Percentiles rank a stretch among this genome's conserved stretches.
phyloP scores from a whole-genome alignment of 768 basidiomycete species.

The Galerina sulciceps region DNA sequence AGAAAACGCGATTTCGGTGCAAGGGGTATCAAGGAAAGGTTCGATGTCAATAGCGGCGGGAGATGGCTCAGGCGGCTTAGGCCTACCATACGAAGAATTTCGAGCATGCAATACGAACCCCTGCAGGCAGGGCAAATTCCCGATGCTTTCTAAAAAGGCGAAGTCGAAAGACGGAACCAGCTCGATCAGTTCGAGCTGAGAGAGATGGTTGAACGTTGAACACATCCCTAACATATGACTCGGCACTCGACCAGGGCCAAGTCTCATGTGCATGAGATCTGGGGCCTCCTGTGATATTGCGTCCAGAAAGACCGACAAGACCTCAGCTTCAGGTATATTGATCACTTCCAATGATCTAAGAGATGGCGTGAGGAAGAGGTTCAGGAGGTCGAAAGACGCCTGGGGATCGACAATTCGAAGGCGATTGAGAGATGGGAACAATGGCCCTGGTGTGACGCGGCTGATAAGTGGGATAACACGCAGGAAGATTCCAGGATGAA shows the following conservation, averaged over 20 bases:
- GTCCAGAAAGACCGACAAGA: slow-evolving; percentile 8
- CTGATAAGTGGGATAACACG: background rate
- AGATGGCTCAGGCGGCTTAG: background rate
- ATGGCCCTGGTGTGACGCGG: background rate
- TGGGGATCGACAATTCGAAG: slow-evolving; percentile 5
- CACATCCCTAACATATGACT: background rate
- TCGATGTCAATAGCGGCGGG: too few relatives aligned
- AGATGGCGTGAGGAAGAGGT: slow-evolving; percentile 8
- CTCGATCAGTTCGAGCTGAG: slow-evolving; percentile 4
- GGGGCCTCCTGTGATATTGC: background rate
- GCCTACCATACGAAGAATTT: background rate
- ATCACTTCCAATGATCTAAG: slow-evolving; percentile 8
- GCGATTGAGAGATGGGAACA: slow-evolving; percentile 12
- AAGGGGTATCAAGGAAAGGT: too few relatives aligned
- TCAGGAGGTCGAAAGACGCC: slow-evolving; percentile 4
- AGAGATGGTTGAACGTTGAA: slow-evolving; percentile 3
- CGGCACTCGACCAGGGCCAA: background rate
- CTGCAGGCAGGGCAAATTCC: background rate
- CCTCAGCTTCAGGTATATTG: background rate
- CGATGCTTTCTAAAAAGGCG: slow-evolving; percentile 2
- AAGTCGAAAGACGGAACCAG: background rate
- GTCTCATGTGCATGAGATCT: background rate
- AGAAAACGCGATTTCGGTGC: too few relatives aligned
- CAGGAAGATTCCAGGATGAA: background rate
- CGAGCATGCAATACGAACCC: background rate